Base-by-base conservation (phyloP, 371 early-diverging fungal species). In the Homolaphlyctis polyrhiza region DNA sequence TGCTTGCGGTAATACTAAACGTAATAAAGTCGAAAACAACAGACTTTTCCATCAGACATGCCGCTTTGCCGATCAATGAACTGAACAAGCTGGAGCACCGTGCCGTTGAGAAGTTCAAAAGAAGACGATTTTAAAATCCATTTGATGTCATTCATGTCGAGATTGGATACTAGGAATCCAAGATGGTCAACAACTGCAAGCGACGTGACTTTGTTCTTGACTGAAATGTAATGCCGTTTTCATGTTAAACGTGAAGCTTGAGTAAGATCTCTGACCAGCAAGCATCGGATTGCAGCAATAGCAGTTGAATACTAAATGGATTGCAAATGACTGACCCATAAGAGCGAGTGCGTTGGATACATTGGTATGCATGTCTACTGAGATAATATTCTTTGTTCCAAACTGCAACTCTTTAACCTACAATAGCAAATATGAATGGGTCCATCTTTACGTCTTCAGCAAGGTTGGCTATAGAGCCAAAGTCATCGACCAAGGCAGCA, bases 21-120 rank as follows among this genome's bases (percentile, higher is more conserved):
- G 32, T 25, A 11, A 33, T 33, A 1, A 6, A 60, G 25, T 43
- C 8, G 34, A 23, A 0, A 13, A 61, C 32, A 4, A 29, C 61
- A 28, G 30, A 61, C 61, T 43, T 39, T 29, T 57, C 65, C 18
- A 60, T 57, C 50, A 49, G 34, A 11, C 45, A 30, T 14, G 59
- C 50, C 51, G 25, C 25, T 13, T 23, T 57, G n/a, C 28, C 8
- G 28, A 4, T 33, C 30, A 57, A 21, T 33, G 14, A 28, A n/a
- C 32, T 57, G 28, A 6, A 57, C 32, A 14, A 28, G 28, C 57
- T 33, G 57, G 16, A 21, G 57, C 57, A 21, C 32, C 57, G 25
- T 8, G 28, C 33, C 32, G 18, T 18, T 8, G 16, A 33, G 34
- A 28, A 33, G 28, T 28, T n/a, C 5, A 34, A 30, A 57, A 14